A percentile compares a stretch with the other conserved stretches of the same genome.
These are phyloP conservation scores for Articulospora tetracladia DNA, from an alignment of 495 filamentous ascomycete species.

Conservation along the genomic window DNA sequence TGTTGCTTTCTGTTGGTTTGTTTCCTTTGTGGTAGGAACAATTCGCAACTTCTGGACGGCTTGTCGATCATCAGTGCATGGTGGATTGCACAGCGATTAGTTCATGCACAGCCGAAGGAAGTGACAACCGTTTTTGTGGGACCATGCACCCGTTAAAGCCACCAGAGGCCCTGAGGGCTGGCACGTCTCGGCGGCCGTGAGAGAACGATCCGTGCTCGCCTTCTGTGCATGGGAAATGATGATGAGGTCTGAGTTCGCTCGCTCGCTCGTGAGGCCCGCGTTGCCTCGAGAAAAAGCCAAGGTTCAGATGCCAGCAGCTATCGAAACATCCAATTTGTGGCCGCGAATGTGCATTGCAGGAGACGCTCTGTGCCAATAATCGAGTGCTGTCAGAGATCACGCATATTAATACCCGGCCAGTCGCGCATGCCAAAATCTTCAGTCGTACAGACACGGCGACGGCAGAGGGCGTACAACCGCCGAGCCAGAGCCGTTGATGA, in stretches of 20 bases:
- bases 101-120: neutral
- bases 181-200: too few relatives aligned
- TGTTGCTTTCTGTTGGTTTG: too few relatives aligned
- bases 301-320: too few relatives aligned
- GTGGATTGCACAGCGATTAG: neutral
- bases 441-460: neutral
- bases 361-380: conserved; percentile 7
- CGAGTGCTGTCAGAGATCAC: neutral
- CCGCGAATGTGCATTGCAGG: conserved; percentile 7
- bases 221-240: neutral
- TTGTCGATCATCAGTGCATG: conserved; percentile 3
- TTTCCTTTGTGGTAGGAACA: neutral
- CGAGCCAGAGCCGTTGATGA: neutral
- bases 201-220: neutral
- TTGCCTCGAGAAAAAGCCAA: neutral
- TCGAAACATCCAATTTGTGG: neutral
- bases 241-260: neutral
- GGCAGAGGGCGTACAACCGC: neutral
- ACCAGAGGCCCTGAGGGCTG: neutral
- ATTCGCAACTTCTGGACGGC: neutral
- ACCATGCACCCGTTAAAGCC: neutral
- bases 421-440: conserved; percentile 6
- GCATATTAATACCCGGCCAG: conserved; percentile 9
- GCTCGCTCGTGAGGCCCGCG: neutral
- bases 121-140: neutral